Base-by-base conservation (phyloP, 768 basidiomycete species). In the Mycena amicta region DNA sequence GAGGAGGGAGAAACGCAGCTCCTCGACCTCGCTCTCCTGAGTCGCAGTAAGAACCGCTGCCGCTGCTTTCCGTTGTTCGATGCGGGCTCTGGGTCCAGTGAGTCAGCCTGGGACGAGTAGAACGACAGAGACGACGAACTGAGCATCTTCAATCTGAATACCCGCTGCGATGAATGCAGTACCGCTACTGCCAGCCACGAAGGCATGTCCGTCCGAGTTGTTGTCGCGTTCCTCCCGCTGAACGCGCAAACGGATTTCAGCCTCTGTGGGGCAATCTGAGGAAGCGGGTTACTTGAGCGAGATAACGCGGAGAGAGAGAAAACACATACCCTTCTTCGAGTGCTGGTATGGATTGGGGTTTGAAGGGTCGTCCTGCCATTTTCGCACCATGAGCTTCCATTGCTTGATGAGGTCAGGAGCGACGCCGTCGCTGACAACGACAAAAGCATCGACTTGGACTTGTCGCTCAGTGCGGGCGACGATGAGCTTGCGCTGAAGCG, bases 391-490 rank as follows among this genome's bases (percentile, higher is more conserved):
- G 2, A 3, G 18, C 18, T 46, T 28, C 51, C 57, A 59, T 8
- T 12, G 22, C n/a, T 45, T 33, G 25, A 40, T 39, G 18, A 40
- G n/a, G 18, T 58, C 51, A 2, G 54, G 26, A 26, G 43, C 13
- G 3, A 64, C n/a, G 3, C 15, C 37, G 3, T 37, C 47, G 33
- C 52, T 52, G 15, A 64, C 47, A 11, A 50, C 52, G 3, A 33
- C 54, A 33, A 54, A 52, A 4, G 39, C 58, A 2, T 47, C 40
- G 0, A 46, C 57, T 26, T 62, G 60, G 3, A 26, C 54, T 0
- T 26, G 25, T 15, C 59, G 46, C 37, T 66, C 56, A 0, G 53
- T 52, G 16, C 64, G 29, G 1, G 62, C 65, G 1, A 64, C 25
- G 16, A 55, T n/a, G 3, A 64, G 52, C 15, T 55, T 55, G 2